phyloP scores from a whole-genome alignment of 139 green algal genomes.

The Chlorella sp. region DNA sequence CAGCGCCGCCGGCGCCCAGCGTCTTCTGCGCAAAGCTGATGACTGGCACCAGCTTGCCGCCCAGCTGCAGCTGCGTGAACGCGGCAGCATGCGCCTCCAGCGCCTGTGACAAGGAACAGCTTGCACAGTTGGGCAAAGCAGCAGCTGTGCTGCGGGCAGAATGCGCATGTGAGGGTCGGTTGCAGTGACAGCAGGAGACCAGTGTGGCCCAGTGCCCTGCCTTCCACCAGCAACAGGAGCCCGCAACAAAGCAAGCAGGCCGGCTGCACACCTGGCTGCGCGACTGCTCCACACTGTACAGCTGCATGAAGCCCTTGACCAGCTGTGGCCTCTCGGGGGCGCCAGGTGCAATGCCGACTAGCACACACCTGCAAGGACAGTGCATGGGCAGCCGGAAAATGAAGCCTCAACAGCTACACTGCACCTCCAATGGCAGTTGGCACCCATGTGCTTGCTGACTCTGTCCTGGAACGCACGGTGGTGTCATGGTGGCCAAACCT shows the following conservation, averaged over 20 bases:
- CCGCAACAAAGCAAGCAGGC: no score
- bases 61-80: constrained; percentile 88
- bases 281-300: constrained; percentile 96
- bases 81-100: constrained; percentile 97
- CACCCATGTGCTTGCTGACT: no score
- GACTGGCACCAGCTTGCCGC: constrained; percentile 77
- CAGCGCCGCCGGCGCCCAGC: constrained; percentile 54
- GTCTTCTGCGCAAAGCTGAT: constrained; percentile 99
- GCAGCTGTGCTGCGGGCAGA: no score
- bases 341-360: constrained; percentile 97
- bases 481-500: no score
- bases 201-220: no score
- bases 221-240: no score
- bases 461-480: no score
- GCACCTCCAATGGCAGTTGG: no score
- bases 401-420: no score
- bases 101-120: constrained; percentile 40
- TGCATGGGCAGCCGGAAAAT: not conserved
- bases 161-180: no score
- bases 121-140: no score
- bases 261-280: constrained; percentile 78
- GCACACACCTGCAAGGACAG: constrained; percentile 54
- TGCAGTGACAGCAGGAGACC: no score
- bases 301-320: constrained; percentile 99
- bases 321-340: constrained; percentile 93